Conservation (phyloP, 1,284 basidiomycete genomes). For the Athelia psychrophila region DNA sequence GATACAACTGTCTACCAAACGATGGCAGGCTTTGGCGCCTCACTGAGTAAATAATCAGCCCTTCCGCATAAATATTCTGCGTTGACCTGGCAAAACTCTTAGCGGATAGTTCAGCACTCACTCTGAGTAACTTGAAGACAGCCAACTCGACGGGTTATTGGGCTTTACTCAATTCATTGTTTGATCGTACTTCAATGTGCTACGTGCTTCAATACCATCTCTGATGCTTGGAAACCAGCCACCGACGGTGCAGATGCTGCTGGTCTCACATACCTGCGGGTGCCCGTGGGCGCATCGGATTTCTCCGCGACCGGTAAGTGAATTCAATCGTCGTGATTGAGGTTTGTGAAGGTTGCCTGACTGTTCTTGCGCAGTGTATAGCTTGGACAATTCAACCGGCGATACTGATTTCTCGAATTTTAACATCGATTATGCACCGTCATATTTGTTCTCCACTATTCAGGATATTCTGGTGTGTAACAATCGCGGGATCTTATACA, state of each 20-base stretch:
- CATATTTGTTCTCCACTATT: constrained; percentile 36
- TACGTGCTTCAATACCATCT: neutral
- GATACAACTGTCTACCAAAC: constrained; percentile 40
- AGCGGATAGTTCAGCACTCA: constrained; percentile 51
- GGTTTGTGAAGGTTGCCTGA: no score
- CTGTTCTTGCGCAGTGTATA: constrained; percentile 32
- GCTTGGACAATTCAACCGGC: constrained; percentile 33
- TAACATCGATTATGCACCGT: constrained; percentile 36
- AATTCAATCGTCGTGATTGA: no score
- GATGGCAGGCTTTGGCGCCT: constrained; percentile 46
- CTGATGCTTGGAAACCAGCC: constrained; percentile 23
- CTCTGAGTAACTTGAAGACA: constrained; percentile 46
- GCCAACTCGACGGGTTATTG: constrained; percentile 41
- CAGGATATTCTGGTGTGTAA: constrained; percentile 31
- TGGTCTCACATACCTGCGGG: constrained; percentile 46
- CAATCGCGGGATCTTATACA: no score
- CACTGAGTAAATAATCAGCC: constrained; percentile 41
- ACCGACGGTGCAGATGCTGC: constrained; percentile 43
- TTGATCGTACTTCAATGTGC: constrained; percentile 35
- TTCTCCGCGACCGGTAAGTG: constrained; percentile 34
- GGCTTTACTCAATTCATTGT: constrained; percentile 40
- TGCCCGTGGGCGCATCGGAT: constrained; percentile 50
- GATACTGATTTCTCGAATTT: constrained; percentile 35
- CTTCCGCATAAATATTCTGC: neutral
- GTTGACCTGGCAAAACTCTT: neutral